phyloP scores from a whole-genome alignment of 192 early-diverging fungal genomes.

The Umbelopsis sp. region DNA sequence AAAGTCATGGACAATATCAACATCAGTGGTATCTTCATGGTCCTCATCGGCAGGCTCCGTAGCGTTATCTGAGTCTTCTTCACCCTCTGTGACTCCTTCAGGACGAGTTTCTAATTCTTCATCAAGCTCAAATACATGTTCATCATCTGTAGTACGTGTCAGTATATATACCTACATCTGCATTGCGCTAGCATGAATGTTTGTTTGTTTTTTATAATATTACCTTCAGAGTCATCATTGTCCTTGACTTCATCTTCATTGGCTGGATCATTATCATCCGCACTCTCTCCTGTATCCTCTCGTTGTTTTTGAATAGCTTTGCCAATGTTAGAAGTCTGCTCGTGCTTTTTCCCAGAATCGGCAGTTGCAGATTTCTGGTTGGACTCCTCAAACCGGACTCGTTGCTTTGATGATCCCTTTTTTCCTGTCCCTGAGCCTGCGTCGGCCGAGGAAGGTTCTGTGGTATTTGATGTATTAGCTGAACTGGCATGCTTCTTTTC shows the following conservation, averaged over 20 bases:
- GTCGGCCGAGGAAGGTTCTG: background rate
- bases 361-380: background rate
- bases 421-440: background rate
- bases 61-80: background rate
- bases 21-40: background rate
- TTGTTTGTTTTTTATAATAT: background rate
- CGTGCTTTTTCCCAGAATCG: background rate
- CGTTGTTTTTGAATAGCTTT: background rate
- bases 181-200: background rate
- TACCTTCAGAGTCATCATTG: background rate
- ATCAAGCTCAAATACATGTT: slow-evolving; percentile 1
- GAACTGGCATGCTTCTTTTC: background rate
- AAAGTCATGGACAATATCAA: background rate
- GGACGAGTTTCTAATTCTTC: background rate
- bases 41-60: background rate
- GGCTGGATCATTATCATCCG: background rate
- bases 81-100: background rate
- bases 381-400: background rate
- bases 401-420: background rate
- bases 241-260: too few species aligned
- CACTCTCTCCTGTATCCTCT: background rate
- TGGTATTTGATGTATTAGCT: background rate
- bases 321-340: background rate
- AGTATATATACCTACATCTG: background rate
- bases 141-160: background rate